phyloP scores from a whole-genome alignment of 192 early-diverging fungal species.

The Coemansia sp. region DNA sequence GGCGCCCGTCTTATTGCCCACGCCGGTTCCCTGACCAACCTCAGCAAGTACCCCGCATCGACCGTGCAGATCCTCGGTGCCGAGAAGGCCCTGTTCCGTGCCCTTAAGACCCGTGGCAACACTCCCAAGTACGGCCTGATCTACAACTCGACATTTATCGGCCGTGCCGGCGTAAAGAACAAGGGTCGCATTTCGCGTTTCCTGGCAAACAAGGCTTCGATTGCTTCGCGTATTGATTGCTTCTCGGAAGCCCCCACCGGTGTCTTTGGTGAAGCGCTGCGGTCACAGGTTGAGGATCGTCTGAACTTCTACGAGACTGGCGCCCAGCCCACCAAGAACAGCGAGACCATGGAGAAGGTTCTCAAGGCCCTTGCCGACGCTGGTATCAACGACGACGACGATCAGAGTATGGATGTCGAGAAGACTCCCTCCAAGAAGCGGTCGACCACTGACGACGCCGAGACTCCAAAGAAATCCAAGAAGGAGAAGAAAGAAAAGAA shows the following conservation, averaged over 20 bases:
- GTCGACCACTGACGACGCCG: conserved; percentile 41
- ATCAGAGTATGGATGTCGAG: conserved; percentile 48
- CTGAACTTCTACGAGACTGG: conserved; percentile 93
- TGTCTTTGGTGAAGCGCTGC: conserved; percentile 92
- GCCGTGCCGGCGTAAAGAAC: conserved; percentile 94
- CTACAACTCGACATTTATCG: conserved; percentile 96
- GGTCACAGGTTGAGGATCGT: conserved; percentile 95
- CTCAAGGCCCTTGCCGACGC: conserved; percentile 67
- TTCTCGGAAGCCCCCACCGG: conserved; percentile 85
- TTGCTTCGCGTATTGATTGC: conserved; percentile 96
- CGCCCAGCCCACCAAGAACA: conserved; percentile 82
- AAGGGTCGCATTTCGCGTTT: conserved; percentile 97
- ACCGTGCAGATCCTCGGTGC: conserved; percentile 98
- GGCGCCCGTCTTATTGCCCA: conserved; percentile 97
- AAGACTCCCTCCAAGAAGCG: conserved; percentile 53
- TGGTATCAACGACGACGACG: conserved; percentile 53
- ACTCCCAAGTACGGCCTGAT: conserved; percentile 98
- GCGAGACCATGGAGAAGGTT: conserved; percentile 91
- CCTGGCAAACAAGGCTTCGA: conserved; percentile 97
- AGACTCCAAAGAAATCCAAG: conserved; percentile 57
- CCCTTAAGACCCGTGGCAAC: conserved; percentile 94
- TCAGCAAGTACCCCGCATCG: conserved; percentile 95
- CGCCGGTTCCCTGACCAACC: conserved; percentile 94
- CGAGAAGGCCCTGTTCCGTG: conserved; percentile 98
- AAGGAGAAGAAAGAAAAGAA: conserved; percentile 62